These are phyloP conservation scores for Geotrichum australiense DNA, from an alignment of 1,139 yeast species.

Conservation along the genomic window DNA sequence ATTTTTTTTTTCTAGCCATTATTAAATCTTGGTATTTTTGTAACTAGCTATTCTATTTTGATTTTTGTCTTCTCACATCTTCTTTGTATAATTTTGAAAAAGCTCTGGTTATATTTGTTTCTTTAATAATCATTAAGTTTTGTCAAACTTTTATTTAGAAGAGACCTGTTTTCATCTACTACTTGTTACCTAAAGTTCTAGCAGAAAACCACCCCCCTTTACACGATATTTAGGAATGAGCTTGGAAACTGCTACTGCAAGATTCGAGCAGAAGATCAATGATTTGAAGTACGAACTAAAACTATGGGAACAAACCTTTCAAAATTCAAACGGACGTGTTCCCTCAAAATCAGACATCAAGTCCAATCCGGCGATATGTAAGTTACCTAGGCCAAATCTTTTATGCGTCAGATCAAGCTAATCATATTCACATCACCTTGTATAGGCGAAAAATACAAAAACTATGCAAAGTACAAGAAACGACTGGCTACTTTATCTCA, in stretches of 20 bases:
- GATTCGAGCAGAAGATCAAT: constrained; percentile 4
- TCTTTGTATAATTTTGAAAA: no score
- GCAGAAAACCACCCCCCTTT: background rate
- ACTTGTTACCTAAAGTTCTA: no score
- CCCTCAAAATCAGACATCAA: constrained; percentile 54
- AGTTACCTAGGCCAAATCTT: constrained; percentile 6
- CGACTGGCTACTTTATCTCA: constrained; percentile 1
- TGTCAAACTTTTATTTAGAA: no score
- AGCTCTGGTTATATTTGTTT: background rate
- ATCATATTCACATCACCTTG: background rate
- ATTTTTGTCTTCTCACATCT: no score
- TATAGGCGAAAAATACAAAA: constrained; percentile 36
- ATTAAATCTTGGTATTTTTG: no score
- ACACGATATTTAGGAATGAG: background rate
- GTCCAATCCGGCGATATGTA: constrained; percentile 38
- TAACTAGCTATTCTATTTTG: no score
- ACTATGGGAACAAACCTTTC: constrained; percentile 54
- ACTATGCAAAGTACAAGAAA: constrained; percentile 29
- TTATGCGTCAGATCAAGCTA: constrained; percentile 19
- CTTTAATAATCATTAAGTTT: background rate
- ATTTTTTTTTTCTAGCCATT: no score
- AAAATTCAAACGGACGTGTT: constrained; percentile 38
- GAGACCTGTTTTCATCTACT: no score
- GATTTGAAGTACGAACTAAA: constrained; percentile 43
- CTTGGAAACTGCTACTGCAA: background rate